Conservation (phyloP, 441 rosid species). For the Euphorbia celastroides region DNA sequence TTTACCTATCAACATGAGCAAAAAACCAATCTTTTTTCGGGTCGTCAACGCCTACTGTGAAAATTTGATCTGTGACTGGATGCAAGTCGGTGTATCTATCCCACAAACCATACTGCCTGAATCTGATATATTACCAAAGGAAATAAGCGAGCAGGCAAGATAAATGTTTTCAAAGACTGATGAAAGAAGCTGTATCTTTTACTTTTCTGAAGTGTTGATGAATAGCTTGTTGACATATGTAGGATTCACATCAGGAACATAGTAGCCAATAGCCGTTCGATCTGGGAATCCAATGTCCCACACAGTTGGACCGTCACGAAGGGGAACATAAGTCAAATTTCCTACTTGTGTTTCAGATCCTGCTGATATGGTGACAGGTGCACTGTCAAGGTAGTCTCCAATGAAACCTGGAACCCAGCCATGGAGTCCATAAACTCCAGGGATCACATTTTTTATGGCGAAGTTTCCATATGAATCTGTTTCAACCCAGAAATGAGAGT, state of each 20-base stretch:
- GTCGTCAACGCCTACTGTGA: slow-evolving; percentile 27
- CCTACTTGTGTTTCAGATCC: slow-evolving; percentile 26
- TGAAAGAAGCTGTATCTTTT: background rate
- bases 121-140: slow-evolving; percentile 19
- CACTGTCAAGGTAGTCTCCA: slow-evolving; percentile 34
- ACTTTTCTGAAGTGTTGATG: slow-evolving; percentile 29
- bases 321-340: slow-evolving; percentile 23
- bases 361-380: slow-evolving; percentile 20
- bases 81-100: slow-evolving; percentile 35
- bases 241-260: slow-evolving; percentile 37
- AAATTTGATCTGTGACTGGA: slow-evolving; percentile 31
- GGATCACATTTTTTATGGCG: slow-evolving; percentile 35
- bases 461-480: slow-evolving; percentile 45
- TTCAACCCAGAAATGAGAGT: slow-evolving; percentile 49
- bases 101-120: slow-evolving; percentile 40
- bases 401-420: slow-evolving; percentile 57
- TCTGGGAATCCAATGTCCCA: slow-evolving; percentile 43
- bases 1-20: slow-evolving; percentile 36
- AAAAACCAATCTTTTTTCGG: slow-evolving; percentile 34
- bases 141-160: background rate
- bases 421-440: slow-evolving; percentile 42
- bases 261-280: slow-evolving; percentile 28
- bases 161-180: background rate
- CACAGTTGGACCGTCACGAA: slow-evolving; percentile 32
- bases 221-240: slow-evolving; percentile 32